phyloP scores from a whole-genome alignment of 345 rosid species.

The Abelmoschus esculentus region DNA sequence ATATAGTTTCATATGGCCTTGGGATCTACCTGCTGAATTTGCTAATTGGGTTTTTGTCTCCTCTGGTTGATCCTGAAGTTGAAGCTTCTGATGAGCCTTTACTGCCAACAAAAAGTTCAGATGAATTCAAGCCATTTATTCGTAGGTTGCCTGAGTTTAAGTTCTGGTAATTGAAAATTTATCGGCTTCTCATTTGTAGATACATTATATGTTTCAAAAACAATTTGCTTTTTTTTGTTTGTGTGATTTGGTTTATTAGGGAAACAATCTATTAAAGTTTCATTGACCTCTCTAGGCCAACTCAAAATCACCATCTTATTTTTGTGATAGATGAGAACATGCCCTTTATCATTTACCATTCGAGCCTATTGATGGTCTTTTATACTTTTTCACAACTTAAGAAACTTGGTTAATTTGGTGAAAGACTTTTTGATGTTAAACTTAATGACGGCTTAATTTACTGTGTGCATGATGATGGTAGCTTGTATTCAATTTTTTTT shows the following conservation, averaged over 20 bases:
- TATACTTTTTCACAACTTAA: neutral
- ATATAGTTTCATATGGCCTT: slow-evolving; percentile 80
- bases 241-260: neutral
- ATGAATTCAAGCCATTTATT: slow-evolving; percentile 96
- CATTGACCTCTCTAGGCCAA: neutral
- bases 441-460: neutral
- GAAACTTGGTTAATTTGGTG: neutral
- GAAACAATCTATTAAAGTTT: neutral
- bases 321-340: neutral
- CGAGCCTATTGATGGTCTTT: neutral
- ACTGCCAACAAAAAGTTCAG: slow-evolving; percentile 88
- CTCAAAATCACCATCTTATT: neutral
- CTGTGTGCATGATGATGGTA: neutral
- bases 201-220: neutral
- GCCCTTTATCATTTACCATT: neutral
- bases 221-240: neutral
- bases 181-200: neutral
- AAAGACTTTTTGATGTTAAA: neutral
- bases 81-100: slow-evolving; percentile 66
- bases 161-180: slow-evolving; percentile 59
- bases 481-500: neutral
- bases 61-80: slow-evolving; percentile 82
- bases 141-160: slow-evolving; percentile 96
- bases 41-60: slow-evolving; percentile 88
- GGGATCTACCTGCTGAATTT: slow-evolving; percentile 87